phyloP scores from a whole-genome alignment of 2,329 filamentous ascomycete genomes.

The Epichloe coenophiala region DNA sequence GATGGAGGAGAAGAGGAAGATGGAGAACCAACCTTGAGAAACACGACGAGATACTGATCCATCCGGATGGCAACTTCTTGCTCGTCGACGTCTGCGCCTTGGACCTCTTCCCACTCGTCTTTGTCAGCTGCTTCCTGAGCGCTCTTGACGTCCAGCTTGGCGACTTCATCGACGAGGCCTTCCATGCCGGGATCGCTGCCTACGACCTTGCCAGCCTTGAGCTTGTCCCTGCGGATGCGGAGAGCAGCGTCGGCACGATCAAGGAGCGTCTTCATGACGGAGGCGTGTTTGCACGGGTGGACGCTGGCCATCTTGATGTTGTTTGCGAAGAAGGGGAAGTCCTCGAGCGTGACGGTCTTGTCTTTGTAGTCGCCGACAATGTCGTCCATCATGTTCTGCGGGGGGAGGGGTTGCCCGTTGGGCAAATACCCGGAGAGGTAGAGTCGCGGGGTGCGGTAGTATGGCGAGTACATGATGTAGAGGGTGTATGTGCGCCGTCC shows the following conservation, averaged over 20 bases:
- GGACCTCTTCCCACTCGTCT: slow-evolving; percentile 54
- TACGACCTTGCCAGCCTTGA: slow-evolving; percentile 42
- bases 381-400: slow-evolving; percentile 87
- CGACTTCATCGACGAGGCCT: slow-evolving; percentile 71
- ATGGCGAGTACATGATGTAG: slow-evolving; percentile 95
- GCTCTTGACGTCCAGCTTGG: slow-evolving; percentile 44
- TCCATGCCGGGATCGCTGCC: slow-evolving; percentile 53
- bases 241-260: slow-evolving; percentile 90
- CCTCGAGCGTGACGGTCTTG: slow-evolving; percentile 95
- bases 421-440: slow-evolving; percentile 85
- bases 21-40: slow-evolving; percentile 51
- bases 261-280: slow-evolving; percentile 94
- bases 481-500: slow-evolving; percentile 88
- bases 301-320: slow-evolving; percentile 92
- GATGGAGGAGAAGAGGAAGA: slow-evolving; percentile 10
- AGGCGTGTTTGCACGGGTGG: slow-evolving; percentile 93
- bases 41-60: slow-evolving; percentile 81
- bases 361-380: slow-evolving; percentile 95
- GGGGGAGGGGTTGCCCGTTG: slow-evolving; percentile 60
- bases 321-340: slow-evolving; percentile 89
- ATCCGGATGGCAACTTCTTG: slow-evolving; percentile 67
- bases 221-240: slow-evolving; percentile 74
- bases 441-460: slow-evolving; percentile 89
- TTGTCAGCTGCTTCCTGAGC: slow-evolving; percentile 38
- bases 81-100: slow-evolving; percentile 49